phyloP scores from a whole-genome alignment of 1,284 basidiomycete genomes.

The Moesziomyces sp. region DNA sequence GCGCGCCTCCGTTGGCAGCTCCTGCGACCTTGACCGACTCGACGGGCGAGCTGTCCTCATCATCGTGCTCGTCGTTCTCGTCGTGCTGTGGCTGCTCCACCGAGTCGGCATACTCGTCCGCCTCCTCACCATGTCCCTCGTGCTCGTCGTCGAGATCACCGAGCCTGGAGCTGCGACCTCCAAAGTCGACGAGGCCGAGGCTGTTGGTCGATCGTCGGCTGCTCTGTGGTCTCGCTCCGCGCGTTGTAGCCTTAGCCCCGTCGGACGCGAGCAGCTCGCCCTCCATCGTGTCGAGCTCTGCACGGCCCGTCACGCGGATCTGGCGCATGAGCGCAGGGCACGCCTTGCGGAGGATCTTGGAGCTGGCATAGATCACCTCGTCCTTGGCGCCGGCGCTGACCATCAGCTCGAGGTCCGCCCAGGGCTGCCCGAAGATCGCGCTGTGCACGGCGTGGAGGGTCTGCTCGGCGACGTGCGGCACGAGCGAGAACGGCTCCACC shows the following conservation, averaged over 20 bases:
- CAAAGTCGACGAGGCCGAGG: conserved; percentile 22
- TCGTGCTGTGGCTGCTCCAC: conserved; percentile 21
- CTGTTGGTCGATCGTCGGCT: conserved; percentile 31
- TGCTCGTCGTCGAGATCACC: conserved; percentile 1
- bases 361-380: conserved; percentile 35
- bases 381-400: conserved; percentile 28
- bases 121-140: conserved; percentile 1
- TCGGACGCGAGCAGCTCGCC: conserved; percentile 17
- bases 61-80: conserved; percentile 9
- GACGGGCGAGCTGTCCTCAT: conserved; percentile 11
- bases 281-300: conserved; percentile 42
- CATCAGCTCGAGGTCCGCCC: conserved; percentile 41
- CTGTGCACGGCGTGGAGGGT: conserved; percentile 40
- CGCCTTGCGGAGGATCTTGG: conserved; percentile 32
- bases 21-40: conserved; percentile 33
- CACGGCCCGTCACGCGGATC: conserved; percentile 26
- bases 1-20: neutral
- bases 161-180: conserved; percentile 18
- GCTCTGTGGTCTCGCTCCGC: conserved; percentile 7
- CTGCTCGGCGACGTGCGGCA: conserved; percentile 40
- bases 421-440: conserved; percentile 40
- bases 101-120: conserved; percentile 30
- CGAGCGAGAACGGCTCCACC: conserved; percentile 31
- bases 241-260: conserved; percentile 11
- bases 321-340: conserved; percentile 34